These are phyloP conservation scores for Bryum argenteum DNA, from an alignment of 225 moss, liverwort and hornwort species.

Conservation along the genomic window DNA sequence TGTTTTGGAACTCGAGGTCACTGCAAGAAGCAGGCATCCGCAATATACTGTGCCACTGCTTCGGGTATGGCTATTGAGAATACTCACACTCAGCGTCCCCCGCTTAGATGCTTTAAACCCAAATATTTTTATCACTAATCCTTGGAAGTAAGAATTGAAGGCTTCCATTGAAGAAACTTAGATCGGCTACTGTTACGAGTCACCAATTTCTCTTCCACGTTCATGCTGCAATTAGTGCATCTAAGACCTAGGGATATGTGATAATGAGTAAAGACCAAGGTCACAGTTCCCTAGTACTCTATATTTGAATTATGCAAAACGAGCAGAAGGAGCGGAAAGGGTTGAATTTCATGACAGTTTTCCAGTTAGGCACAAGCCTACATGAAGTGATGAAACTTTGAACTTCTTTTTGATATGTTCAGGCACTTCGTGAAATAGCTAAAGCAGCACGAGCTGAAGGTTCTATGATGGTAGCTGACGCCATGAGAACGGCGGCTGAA, in stretches of 20 bases:
- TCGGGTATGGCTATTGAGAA: constrained; percentile 43
- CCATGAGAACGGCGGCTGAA: constrained; percentile 40
- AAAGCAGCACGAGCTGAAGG: constrained; percentile 78
- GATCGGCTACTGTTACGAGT: not conserved
- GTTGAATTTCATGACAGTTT: not conserved
- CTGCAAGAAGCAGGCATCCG: constrained; percentile 81
- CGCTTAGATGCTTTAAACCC: not conserved
- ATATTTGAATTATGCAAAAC: constrained; percentile 5
- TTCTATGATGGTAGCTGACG: constrained; percentile 51
- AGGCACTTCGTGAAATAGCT: constrained; percentile 88
- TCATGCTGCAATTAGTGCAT: constrained; percentile 11
- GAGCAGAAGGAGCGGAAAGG: not conserved
- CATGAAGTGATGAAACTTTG: not conserved
- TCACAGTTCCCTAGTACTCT: not conserved
- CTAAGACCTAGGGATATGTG: constrained; percentile 2
- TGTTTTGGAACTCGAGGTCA: constrained; percentile 82
- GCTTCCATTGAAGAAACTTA: constrained; percentile 20
- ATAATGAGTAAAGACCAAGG: not conserved
- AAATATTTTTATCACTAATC: not conserved
- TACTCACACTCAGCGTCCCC: not conserved
- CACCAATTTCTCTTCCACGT: not conserved
- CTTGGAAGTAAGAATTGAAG: constrained; percentile 1
- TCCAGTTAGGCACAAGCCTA: not conserved
- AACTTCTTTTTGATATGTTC: constrained; percentile 16
- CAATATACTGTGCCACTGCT: constrained; percentile 82